Conservation (phyloP, 2,329 filamentous ascomycete genomes). For the Dendryphion nanum region DNA sequence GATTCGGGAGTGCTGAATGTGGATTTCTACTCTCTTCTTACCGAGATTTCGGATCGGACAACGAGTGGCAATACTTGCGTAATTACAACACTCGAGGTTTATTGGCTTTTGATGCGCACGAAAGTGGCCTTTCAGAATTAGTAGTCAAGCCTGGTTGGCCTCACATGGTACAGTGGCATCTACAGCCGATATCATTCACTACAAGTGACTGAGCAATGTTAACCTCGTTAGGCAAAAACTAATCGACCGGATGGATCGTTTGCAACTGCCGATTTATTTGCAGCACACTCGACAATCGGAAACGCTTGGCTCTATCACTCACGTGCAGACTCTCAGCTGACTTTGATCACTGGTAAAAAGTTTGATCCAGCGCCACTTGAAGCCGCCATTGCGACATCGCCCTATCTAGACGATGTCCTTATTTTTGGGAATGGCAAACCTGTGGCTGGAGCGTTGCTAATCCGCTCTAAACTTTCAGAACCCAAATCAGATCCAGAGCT, state of each 20-base stretch:
- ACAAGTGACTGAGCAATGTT: too few species aligned
- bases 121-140: slow-evolving; percentile 50
- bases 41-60: slow-evolving; percentile 54
- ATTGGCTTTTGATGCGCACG: slow-evolving; percentile 49
- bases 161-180: slow-evolving; percentile 41
- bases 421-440: slow-evolving; percentile 61
- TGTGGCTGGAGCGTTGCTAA: slow-evolving; percentile 58
- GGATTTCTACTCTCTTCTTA: slow-evolving; percentile 65
- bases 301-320: slow-evolving; percentile 64
- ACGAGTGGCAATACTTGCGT: slow-evolving; percentile 62
- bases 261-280: slow-evolving; percentile 63
- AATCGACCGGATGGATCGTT: slow-evolving; percentile 62
- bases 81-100: slow-evolving; percentile 37
- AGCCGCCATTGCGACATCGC: slow-evolving; percentile 49
- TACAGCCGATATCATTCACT: too few species aligned
- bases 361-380: slow-evolving; percentile 65
- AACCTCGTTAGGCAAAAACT: slow-evolving; percentile 45
- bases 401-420: slow-evolving; percentile 53
- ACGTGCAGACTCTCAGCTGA: slow-evolving; percentile 61
- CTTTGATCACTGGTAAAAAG: slow-evolving; percentile 66
- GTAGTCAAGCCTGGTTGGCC: slow-evolving; percentile 59
- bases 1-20: slow-evolving; percentile 66
- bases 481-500: slow-evolving; percentile 38
- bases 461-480: slow-evolving; percentile 39
- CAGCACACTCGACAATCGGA: slow-evolving; percentile 50